These are phyloP conservation scores for Allium sativum DNA, from an alignment of 106 monocot species.

Conservation along the genomic window DNA sequence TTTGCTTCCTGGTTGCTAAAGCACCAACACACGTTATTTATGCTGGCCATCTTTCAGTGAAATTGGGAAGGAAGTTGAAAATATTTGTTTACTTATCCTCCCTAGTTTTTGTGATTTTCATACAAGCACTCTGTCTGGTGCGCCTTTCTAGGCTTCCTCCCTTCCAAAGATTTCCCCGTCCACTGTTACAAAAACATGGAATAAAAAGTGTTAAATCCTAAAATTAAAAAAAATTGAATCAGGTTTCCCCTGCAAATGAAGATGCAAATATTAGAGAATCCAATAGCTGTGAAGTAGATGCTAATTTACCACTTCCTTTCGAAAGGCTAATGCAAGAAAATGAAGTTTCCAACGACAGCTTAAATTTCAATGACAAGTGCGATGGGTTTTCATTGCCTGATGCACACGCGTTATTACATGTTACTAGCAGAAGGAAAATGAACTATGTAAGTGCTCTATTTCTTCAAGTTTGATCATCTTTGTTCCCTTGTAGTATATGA, in stretches of 20 bases:
- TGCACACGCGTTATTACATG: conserved; percentile 50
- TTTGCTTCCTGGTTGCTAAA: too few relatives aligned
- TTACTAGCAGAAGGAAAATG: conserved; percentile 73
- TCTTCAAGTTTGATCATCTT: conserved; percentile 18
- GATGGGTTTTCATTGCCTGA: conserved; percentile 46
- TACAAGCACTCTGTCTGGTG: too few relatives aligned
- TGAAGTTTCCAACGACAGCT: conserved; percentile 14
- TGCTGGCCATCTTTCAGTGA: too few relatives aligned
- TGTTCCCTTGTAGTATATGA: not conserved
- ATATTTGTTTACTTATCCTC: too few relatives aligned
- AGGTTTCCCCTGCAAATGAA: not conserved
- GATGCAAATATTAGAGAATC: conserved; percentile 4
- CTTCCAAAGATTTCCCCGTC: too few relatives aligned
- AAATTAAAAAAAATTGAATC: too few relatives aligned
- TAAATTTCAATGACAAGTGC: conserved; percentile 11
- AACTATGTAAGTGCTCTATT: conserved; percentile 20
- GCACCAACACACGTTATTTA: too few relatives aligned
- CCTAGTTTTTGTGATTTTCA: not conserved
- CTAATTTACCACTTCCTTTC: conserved; percentile 28
- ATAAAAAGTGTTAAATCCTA: too few relatives aligned
- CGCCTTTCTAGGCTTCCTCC: too few relatives aligned
- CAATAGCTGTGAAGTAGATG: conserved; percentile 7
- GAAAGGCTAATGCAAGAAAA: conserved; percentile 36
- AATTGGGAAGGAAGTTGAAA: too few relatives aligned
- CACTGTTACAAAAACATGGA: too few relatives aligned